Base-by-base conservation (phyloP, 352 stramenopile species). In the Phytophthora vignae region DNA sequence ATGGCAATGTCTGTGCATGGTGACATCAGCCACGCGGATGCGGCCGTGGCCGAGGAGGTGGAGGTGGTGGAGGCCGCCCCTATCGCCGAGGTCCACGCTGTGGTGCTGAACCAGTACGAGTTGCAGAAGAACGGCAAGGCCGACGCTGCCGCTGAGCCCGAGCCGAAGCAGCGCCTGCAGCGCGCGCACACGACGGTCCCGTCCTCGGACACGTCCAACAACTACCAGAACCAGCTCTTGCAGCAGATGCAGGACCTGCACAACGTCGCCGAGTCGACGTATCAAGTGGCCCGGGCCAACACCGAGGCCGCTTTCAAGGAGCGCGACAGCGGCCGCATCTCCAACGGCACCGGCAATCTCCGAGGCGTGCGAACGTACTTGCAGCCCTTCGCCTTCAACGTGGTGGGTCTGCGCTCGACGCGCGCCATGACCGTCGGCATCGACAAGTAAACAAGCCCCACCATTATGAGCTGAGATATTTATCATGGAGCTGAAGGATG, bases 161-260 rank as follows among this genome's bases (percentile, higher is more conserved):
- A 71, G 12, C 14, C 49, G 5, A 55, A 62, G 31, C 27, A 44
- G 31, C 72, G 58, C 11, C 25, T 64, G 25, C 54, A 74, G 9
- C 77, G 79, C 38, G 78, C 75, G 27, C 78, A 74, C 55, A 81
- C 65, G 17, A 75, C 63, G 19, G 73, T 73, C 17, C 56, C 73
- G n/a, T 56, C 58, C 11, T 65, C 64, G 6, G 65, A 46, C 12
- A 58, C 25, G 15, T 25, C 54, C 22, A 25, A 25, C 29, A 77
- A 67, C 58, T 89, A 91, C 57, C 82, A 93, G 73, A 81, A 84
- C 69, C 79, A 92, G 71, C 77, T 93, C 48, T 86, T 82, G 74
- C 76, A 85, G 69, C 86, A 91, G 66, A 92, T 93, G 86, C 84
- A 90, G 62, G 82, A 91, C 67, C 69, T 93, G 55, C 86, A 82